Conservation (phyloP, 257 asterid genomes). For the Salvia miltiorrhiza region DNA sequence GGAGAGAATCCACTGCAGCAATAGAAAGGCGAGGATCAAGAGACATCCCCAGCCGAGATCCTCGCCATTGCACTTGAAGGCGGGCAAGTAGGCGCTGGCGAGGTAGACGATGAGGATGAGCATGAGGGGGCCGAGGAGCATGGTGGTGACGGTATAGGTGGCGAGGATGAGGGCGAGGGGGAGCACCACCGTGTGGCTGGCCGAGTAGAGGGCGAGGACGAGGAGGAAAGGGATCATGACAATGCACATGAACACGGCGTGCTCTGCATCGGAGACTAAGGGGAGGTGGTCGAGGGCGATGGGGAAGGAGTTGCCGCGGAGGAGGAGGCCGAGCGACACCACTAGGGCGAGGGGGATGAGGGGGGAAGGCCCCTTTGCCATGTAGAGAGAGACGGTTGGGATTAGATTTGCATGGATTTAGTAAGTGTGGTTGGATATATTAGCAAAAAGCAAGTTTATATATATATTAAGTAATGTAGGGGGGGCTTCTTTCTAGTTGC, state of each 20-base stretch:
- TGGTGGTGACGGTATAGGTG: slow-evolving; percentile 38
- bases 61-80: slow-evolving; percentile 26
- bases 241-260: slow-evolving; percentile 29
- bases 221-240: slow-evolving; percentile 37
- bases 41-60: slow-evolving; percentile 41
- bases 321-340: slow-evolving; percentile 51
- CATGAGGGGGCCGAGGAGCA: slow-evolving; percentile 62
- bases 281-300: slow-evolving; percentile 28
- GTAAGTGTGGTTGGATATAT: background rate
- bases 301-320: slow-evolving; percentile 37
- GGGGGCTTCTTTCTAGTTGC: slow-evolving; percentile 28
- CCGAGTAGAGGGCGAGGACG: slow-evolving; percentile 32
- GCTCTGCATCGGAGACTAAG: slow-evolving; percentile 39
- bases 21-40: slow-evolving; percentile 26
- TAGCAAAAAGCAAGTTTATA: too few relatives aligned
- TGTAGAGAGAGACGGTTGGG: slow-evolving; percentile 5
- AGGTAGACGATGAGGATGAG: slow-evolving; percentile 38
- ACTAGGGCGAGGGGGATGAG: slow-evolving; percentile 52
- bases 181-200: slow-evolving; percentile 33
- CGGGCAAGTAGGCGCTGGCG: slow-evolving; percentile 23
- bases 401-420: background rate
- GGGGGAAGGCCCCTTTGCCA: slow-evolving; percentile 68
- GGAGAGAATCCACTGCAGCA: slow-evolving; percentile 35
- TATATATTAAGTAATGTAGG: background rate
- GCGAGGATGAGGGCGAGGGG: slow-evolving; percentile 42